Base-by-base conservation (phyloP, 1,284 basidiomycete genomes). In the Sparassis latifolia region DNA sequence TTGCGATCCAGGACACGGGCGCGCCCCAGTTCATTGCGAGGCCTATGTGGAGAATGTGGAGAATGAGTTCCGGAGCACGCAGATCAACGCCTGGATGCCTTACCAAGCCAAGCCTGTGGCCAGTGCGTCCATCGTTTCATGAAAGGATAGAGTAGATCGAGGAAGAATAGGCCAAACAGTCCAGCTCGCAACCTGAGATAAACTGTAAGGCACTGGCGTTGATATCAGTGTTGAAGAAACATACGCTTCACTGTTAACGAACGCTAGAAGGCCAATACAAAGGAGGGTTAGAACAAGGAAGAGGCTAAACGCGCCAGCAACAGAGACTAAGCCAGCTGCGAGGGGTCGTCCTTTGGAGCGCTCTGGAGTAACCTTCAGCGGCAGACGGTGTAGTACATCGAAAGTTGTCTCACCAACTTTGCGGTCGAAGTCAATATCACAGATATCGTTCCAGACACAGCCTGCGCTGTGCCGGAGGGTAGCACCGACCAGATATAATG, bases 71-170 rank as follows among this genome's bases (percentile, higher is more conserved):
- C 20, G 20, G 5, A 29, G 12, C 42, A 45, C 46, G 28, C 12
- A 29, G 33, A 5, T 10, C 20, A 43, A 41, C 45, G 5, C 27
- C 35, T 9, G 35, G 29, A 30, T 28, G 61, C 20, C 69, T 58
- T 42, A 75, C 77, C 78, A 6, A 81, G 68, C 12, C 76, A 72
- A 10, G 78, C 66, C 59, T 86, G 82, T 33, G 82, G 82, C 73
- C 81, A 83, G 62, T 84, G 78, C 0, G 82, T 60, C 29, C 55
- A 49, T 3, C 60, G 52, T 44, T 62, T 62, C 42, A 57, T 53
- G 28, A 62, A 40, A 6, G 60, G 60, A 42, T 62, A 62, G 7
- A 59, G 39, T 10, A 44, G 50, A 1, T 49, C 53, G 33, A 58
- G 53, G 9, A 53, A 52, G 42, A 51, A 29, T 3, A 59, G 41